Evolutionary conservation across 2,329 filamentous ascomycete genomes (phyloP).

Genomic region (Aspergillus terreus): DNA sequence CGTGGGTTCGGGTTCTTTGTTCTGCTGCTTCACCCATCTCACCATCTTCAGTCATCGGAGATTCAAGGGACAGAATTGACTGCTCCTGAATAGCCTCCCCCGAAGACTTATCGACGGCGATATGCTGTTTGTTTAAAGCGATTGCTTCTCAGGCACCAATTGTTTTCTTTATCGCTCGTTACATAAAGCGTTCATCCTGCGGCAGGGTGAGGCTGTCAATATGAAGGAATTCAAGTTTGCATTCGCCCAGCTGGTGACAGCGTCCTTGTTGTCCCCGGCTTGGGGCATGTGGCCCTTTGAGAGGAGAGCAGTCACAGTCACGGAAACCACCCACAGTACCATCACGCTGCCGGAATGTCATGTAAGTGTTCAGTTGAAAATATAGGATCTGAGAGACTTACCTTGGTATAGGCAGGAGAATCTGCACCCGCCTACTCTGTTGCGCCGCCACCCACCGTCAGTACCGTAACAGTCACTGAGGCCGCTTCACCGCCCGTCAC

Average conservation of each 20-base stretch:
- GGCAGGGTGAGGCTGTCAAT: conserved; percentile 6
- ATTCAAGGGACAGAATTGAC: background rate
- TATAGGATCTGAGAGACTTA: background rate
- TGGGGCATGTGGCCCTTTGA: background rate
- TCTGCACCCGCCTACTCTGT: background rate
- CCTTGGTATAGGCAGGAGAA: background rate
- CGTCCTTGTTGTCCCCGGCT: background rate
- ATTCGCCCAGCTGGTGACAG: background rate
- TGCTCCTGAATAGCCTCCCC: background rate
- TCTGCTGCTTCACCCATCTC: background rate
- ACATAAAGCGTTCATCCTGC: conserved; percentile 7
- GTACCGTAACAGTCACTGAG: background rate
- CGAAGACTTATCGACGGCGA: background rate
- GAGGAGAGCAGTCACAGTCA: background rate
- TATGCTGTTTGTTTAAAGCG: background rate
- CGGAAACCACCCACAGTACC: background rate
- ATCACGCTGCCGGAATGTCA: background rate
- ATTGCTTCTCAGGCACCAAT: background rate
- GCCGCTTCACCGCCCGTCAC: background rate
- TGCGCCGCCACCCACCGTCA: background rate
- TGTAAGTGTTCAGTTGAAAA: background rate
- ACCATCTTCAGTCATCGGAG: background rate
- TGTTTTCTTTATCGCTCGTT: conserved; percentile 12
- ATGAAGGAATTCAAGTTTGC: background rate
- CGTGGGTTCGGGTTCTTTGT: background rate